Evolutionary conservation across 257 asterid species (phyloP), one percentile per base, ranked within the genome.

Genomic region (Gentiana straminea): DNA sequence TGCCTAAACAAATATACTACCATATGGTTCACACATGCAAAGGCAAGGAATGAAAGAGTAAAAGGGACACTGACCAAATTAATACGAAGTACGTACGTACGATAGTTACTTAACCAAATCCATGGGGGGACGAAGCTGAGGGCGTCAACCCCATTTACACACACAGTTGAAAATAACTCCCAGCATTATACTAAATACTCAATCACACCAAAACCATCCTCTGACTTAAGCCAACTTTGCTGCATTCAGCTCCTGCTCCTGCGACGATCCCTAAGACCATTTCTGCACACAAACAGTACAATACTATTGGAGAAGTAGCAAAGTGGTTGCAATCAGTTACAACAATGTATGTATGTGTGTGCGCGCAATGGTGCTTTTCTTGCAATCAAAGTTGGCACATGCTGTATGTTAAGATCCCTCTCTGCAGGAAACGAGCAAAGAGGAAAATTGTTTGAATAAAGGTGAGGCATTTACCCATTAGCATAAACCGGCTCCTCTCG

Each of bases 201-300:
- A 77, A 77, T 57, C 66, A 59, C 24, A 24, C 24, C 66, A 74
- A 63, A 73, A 60, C 59, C 70, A 66, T 66, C 80, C 58, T 52
- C 24, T 51, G 53, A 51, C 54, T 54, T 73, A 47, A 52, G 64
- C 60, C 63, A 49, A 53, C 56, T 7, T 51, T 52, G 51, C 51
- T 33, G 62, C 61, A 74, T 68, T 86, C 81, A 79, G 77, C 94
- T 86, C 78, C 97, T 79, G 95, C 97, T 89, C 77, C 97, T 78
- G 79, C 85, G 93, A 39, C 93, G 80, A 3, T 86, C 94, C 72
- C 79, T 80, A 48, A 76, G 55, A 60, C 97, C 94, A 62, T 84
- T 86, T 63, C 97, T 89, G 93, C 68, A 75, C 13, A 59, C 9
- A 41, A 5, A 10, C 46, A 41, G 46, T 5, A 0, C 8, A 3